Conservation (phyloP, 345 rosid species). For the Garcia nutans region DNA sequence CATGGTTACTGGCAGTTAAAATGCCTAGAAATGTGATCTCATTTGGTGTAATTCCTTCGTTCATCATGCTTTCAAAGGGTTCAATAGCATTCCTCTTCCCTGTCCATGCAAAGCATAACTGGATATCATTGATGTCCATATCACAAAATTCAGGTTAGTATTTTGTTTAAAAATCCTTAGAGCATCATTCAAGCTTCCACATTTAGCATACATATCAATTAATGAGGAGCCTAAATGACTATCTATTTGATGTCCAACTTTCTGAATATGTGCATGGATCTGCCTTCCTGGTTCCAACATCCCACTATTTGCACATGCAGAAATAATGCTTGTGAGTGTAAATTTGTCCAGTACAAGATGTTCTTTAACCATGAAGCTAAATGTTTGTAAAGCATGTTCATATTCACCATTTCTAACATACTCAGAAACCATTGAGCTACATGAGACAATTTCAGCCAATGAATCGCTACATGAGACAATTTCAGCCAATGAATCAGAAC, state of each 20-base stretch:
- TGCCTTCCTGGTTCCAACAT: slow-evolving; percentile 38
- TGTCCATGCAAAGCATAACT: slow-evolving; percentile 47
- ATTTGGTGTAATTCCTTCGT: slow-evolving; percentile 42
- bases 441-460: slow-evolving; percentile 31
- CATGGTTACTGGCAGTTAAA: slow-evolving; percentile 56
- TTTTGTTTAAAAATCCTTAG: slow-evolving; percentile 32
- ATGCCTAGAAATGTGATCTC: slow-evolving; percentile 48
- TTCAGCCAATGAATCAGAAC: slow-evolving; percentile 25
- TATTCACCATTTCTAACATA: slow-evolving; percentile 40
- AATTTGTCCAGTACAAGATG: slow-evolving; percentile 33
- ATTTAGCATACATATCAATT: slow-evolving; percentile 53
- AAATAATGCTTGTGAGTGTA: slow-evolving; percentile 49
- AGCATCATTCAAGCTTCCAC: slow-evolving; percentile 48
- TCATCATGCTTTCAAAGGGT: slow-evolving; percentile 35
- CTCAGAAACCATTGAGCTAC: slow-evolving; percentile 55
- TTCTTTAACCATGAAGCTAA: slow-evolving; percentile 37
- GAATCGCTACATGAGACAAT: slow-evolving; percentile 40
- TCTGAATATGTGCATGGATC: slow-evolving; percentile 45
- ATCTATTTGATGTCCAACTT: slow-evolving; percentile 47
- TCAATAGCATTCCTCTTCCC: slow-evolving; percentile 42
- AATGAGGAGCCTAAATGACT: slow-evolving; percentile 45
- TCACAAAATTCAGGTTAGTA: slow-evolving; percentile 30
- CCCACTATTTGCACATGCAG: slow-evolving; percentile 45
- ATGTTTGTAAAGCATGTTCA: slow-evolving; percentile 36
- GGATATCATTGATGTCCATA: slow-evolving; percentile 55